Percentiles rank a stretch among this genome's conserved stretches.
Evolutionary conservation across 768 basidiomycete species (phyloP).

Genomic region (Boletus barrowsii): DNA sequence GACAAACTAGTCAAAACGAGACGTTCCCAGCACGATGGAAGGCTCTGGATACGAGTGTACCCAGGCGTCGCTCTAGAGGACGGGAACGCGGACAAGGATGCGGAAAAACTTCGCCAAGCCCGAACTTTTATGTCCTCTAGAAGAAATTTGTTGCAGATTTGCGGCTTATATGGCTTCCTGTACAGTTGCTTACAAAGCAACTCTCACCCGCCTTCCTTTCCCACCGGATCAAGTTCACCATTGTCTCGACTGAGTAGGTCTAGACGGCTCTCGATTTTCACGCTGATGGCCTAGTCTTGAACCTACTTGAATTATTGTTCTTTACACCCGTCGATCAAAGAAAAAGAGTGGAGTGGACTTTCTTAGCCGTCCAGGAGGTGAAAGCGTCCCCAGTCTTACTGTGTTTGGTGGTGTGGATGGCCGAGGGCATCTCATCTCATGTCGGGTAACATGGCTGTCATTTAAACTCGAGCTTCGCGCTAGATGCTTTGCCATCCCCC

Average conservation of each 20-base stretch:
- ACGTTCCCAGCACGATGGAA: conserved; percentile 31
- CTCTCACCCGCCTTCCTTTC: conserved; percentile 31
- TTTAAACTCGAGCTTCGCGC: neutral
- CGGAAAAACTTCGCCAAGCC: conserved; percentile 77
- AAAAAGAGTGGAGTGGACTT: too few relatives aligned
- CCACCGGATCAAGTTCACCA: too few relatives aligned
- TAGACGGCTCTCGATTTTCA: too few relatives aligned
- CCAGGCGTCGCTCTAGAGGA: conserved; percentile 64
- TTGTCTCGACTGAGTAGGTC: too few relatives aligned
- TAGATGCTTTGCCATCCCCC: neutral
- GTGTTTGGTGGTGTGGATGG: neutral
- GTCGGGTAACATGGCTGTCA: neutral
- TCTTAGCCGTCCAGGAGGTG: too few relatives aligned
- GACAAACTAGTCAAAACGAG: conserved; percentile 45
- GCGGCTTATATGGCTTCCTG: conserved; percentile 20
- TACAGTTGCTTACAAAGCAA: conserved; percentile 39
- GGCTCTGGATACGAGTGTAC: conserved; percentile 34
- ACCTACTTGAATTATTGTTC: too few relatives aligned
- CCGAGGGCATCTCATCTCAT: neutral
- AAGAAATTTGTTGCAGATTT: conserved; percentile 5
- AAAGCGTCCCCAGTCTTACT: neutral
- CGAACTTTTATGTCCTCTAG: conserved; percentile 90
- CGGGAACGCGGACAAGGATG: conserved; percentile 95
- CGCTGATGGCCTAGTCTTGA: too few relatives aligned
- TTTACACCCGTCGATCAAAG: too few relatives aligned